phyloP scores from a whole-genome alignment of 2,329 filamentous ascomycete species.

The Zelopaecilomyces penicillatus region DNA sequence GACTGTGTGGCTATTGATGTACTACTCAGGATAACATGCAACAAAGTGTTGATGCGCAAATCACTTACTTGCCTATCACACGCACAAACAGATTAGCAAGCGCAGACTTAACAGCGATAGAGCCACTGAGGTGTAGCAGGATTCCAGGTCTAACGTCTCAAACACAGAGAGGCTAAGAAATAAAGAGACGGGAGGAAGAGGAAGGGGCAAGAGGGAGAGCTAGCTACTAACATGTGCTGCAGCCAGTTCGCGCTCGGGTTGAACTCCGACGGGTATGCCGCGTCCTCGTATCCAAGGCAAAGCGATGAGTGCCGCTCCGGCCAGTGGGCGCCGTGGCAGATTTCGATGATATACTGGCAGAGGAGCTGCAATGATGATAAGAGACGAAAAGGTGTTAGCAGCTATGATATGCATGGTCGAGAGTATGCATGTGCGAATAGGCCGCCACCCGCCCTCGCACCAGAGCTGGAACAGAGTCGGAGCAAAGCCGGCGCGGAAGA shows the following conservation, averaged over 20 bases:
- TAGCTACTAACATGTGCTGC: conserved; percentile 26
- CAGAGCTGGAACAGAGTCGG: too few relatives aligned
- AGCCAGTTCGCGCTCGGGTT: conserved; percentile 29
- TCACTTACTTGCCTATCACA: not conserved
- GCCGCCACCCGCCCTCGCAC: too few relatives aligned
- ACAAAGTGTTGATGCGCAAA: not conserved
- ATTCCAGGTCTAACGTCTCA: too few relatives aligned
- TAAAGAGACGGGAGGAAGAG: too few relatives aligned
- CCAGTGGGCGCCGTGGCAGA: conserved; percentile 8
- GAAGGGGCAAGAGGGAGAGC: not conserved
- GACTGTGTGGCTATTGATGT: too few relatives aligned
- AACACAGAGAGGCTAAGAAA: too few relatives aligned
- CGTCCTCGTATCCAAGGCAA: conserved; percentile 29
- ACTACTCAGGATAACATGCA: not conserved
- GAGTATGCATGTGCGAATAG: too few relatives aligned
- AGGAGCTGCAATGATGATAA: not conserved
- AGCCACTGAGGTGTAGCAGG: too few relatives aligned
- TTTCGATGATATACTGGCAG: conserved; percentile 3
- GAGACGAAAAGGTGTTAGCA: not conserved
- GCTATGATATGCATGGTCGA: not conserved
- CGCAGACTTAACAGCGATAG: too few relatives aligned
- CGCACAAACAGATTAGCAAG: too few relatives aligned
- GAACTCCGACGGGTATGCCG: conserved; percentile 31
- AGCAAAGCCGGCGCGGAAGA: too few relatives aligned
- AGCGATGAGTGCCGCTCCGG: conserved; percentile 25